Evolutionary conservation across 2,329 filamentous ascomycete species (phyloP), one percentile per base, ranked within the genome.

Genomic region (Dactylellina haptotyla): DNA sequence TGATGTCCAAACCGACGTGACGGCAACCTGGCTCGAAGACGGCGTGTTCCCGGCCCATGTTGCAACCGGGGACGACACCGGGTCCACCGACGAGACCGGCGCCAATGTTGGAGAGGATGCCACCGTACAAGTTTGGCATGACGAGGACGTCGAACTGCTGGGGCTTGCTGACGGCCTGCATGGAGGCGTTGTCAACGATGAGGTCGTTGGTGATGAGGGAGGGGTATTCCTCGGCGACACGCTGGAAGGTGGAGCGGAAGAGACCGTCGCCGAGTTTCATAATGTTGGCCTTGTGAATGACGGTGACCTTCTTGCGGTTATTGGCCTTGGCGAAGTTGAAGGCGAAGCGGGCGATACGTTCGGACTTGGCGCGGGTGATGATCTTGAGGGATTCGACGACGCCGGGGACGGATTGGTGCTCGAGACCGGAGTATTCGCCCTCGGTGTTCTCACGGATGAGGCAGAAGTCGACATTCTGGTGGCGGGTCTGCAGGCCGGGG

Each of bases 231-330:
- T 96, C 91, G 77, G 93, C 91, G 78, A 95, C 89, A 80, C 89
- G 87, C 86, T 96, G 92, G 87, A 98, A 96, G 78, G 95, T 98
- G 85, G 89, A 94, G 82, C 95, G 91, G 92, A 99, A 99, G 67
- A 99, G 91, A 84, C 95, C 95, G 79, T 99, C 95, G 82, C 93
- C 94, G 72, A 99, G 87, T 88, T 99, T 99, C 95, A 99, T 99
- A 86, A 99, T 99, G 87, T 99, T 99, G 84, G 95, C 95, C 88
- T 99, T 99, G 90, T 99, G 95, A 82, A 99, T 98, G 86, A 94
- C 97, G 78, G 95, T 98, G 69, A 99, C 92, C 90, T 98, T 98
- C 87, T 96, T 94, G 82, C 95, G 89, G 88, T 96, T 94, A 87
- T 99, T 99, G 83, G 95, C 95, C 70, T 98, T 90, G 71, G 95